phyloP scores from a whole-genome alignment of 2,329 filamentous ascomycete genomes.

The Colletotrichum cordylinicola region DNA sequence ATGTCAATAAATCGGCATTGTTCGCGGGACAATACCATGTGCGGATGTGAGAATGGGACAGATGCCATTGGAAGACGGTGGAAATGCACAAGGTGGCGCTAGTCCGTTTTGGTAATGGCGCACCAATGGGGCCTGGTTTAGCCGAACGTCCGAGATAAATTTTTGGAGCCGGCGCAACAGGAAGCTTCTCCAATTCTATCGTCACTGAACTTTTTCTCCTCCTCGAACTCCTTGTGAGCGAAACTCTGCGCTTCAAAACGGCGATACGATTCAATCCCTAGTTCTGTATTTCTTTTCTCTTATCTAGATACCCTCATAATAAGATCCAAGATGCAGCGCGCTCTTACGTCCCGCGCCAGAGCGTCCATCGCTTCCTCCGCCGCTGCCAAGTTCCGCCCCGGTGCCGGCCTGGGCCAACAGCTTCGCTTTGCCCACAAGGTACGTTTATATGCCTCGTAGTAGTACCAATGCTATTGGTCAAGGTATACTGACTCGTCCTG shows the following conservation, averaged over 20 bases:
- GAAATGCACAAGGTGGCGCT: constrained; percentile 35
- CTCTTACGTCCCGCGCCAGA: constrained; percentile 81
- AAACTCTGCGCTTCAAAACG: constrained; percentile 30
- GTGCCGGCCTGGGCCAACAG: constrained; percentile 78
- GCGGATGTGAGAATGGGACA: constrained; percentile 21
- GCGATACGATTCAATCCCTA: constrained; percentile 33
- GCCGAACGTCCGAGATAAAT: constrained; percentile 46
- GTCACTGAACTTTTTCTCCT: constrained; percentile 27
- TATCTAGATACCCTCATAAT: constrained; percentile 34
- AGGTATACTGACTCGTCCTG: constrained; percentile 32
- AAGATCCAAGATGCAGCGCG: constrained; percentile 83
- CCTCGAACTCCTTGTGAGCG: constrained; percentile 29
- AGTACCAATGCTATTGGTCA: constrained; percentile 21
- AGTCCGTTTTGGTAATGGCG: constrained; percentile 35
- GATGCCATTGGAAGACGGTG: constrained; percentile 43
- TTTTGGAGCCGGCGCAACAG: constrained; percentile 36
- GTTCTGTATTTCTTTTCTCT: constrained; percentile 32
- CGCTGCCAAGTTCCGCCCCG: constrained; percentile 68
- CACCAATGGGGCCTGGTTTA: constrained; percentile 40
- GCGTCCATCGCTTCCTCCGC: constrained; percentile 80
- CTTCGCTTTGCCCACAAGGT: constrained; percentile 98
- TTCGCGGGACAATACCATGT: constrained; percentile 13
- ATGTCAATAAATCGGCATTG: neutral
- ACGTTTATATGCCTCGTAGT: constrained; percentile 29
- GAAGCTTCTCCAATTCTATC: constrained; percentile 20